Evolutionary conservation across 1,139 yeast species (phyloP).

Genomic region (Zygotorulaspora mrakii): DNA sequence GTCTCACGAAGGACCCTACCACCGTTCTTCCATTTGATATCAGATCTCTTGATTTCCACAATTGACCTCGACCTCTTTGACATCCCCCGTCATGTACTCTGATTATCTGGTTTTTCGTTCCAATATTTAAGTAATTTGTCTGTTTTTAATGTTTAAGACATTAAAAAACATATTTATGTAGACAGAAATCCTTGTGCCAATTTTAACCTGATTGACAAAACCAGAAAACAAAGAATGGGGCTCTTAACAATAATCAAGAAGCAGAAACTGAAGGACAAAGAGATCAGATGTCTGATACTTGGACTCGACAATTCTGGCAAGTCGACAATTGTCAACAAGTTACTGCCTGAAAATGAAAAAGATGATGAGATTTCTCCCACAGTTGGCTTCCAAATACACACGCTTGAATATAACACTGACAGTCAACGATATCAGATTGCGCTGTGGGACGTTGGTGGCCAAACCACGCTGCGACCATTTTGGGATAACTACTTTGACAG

Average conservation of each 20-base stretch:
- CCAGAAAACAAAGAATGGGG: too few relatives aligned
- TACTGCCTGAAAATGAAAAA: constrained; percentile 41
- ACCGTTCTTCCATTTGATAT: constrained; percentile 13
- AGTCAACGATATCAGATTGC: constrained; percentile 33
- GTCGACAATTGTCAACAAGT: constrained; percentile 65
- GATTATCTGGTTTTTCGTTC: not conserved
- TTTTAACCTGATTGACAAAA: too few relatives aligned
- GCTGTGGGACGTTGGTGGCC: constrained; percentile 91
- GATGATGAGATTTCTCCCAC: constrained; percentile 50
- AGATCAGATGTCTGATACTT: constrained; percentile 66
- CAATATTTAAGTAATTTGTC: constrained; percentile 2
- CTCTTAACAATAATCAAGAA: constrained; percentile 74
- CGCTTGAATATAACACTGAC: constrained; percentile 37
- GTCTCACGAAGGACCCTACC: constrained; percentile 3
- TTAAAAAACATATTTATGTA: not conserved
- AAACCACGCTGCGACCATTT: constrained; percentile 67
- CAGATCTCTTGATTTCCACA: constrained; percentile 16
- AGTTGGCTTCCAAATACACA: constrained; percentile 59
- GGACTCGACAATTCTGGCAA: constrained; percentile 92
- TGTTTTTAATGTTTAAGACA: not conserved
- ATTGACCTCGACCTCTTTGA: constrained; percentile 15
- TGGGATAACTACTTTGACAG: constrained; percentile 91
- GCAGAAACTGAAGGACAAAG: constrained; percentile 76
- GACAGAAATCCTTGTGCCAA: too few relatives aligned
- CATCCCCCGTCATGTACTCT: constrained; percentile 9